These are phyloP conservation scores for Candida smagusa DNA, from an alignment of 1,139 yeast species.

Conservation along the genomic window DNA sequence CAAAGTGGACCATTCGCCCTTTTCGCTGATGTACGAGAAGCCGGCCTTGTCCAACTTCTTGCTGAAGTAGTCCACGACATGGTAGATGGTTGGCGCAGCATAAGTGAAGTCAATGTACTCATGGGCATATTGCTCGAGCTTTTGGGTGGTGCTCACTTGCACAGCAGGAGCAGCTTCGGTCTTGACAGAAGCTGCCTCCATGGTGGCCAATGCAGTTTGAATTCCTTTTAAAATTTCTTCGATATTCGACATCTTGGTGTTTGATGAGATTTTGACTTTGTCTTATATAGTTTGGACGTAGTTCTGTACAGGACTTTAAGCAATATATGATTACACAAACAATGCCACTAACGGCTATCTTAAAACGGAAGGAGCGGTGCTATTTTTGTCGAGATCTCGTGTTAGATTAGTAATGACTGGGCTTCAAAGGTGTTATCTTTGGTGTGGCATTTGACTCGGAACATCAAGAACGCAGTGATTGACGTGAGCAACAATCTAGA, in stretches of 20 bases:
- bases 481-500: no score
- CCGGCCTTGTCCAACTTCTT: constrained; percentile 45
- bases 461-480: no score
- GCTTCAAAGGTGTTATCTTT: no score
- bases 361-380: no score
- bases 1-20: constrained; percentile 40
- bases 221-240: constrained; percentile 9
- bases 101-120: constrained; percentile 58
- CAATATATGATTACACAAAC: no score
- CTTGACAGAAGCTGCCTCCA: constrained; percentile 1
- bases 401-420: no score
- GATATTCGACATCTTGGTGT: constrained; percentile 1
- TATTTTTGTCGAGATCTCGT: no score
- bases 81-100: constrained; percentile 60
- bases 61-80: constrained; percentile 48
- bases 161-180: not conserved
- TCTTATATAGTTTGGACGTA: no score
- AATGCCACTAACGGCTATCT: no score
- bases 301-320: no score
- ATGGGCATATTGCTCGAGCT: constrained; percentile 37
- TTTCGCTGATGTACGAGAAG: constrained; percentile 52
- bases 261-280: no score
- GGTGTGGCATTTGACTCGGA: no score
- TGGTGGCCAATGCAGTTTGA: constrained; percentile 8
- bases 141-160: constrained; percentile 1